A percentile compares a stretch with the other conserved stretches of the same genome.
Evolutionary conservation across 805 yeast genomes (phyloP).

Genomic region (Zygotorulaspora chibaensis): DNA sequence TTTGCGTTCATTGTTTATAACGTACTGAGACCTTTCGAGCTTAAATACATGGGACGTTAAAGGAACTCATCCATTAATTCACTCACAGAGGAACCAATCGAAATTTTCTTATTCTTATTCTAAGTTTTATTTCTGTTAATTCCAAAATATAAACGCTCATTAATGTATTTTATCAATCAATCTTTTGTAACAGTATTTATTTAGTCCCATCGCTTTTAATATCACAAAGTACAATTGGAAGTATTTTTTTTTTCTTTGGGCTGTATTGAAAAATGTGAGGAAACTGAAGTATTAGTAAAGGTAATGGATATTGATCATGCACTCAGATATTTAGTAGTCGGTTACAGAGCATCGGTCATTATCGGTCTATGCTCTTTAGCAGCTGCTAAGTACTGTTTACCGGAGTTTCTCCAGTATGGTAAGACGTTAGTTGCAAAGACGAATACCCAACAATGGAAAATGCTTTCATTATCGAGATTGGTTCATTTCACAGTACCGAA

Average conservation of each 20-base stretch:
- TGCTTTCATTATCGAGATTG: constrained; percentile 10
- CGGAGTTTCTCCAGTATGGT: constrained; percentile 43
- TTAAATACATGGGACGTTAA: constrained; percentile 54
- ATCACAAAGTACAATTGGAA: background rate
- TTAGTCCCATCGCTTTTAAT: too few relatives aligned
- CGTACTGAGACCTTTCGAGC: constrained; percentile 59
- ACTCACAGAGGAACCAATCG: background rate
- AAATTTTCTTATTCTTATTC: too few relatives aligned
- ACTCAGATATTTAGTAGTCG: background rate
- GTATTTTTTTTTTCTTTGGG: background rate
- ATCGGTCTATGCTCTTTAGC: constrained; percentile 29
- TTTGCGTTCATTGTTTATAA: constrained; percentile 66
- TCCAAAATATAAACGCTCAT: too few relatives aligned
- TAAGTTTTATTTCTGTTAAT: too few relatives aligned
- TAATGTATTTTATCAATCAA: too few relatives aligned
- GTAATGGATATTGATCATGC: background rate
- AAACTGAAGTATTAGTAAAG: background rate
- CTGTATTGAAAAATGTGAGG: too few relatives aligned
- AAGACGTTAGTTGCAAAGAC: constrained; percentile 35
- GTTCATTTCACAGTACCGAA: constrained; percentile 53
- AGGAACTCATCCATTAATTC: background rate
- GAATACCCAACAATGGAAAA: background rate
- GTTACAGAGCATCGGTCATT: constrained; percentile 13
- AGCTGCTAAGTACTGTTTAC: constrained; percentile 34
- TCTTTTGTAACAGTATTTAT: too few relatives aligned